Percentiles rank a stretch among this genome's conserved stretches.
These are phyloP conservation scores for Casuarina cunninghamiana DNA, from an alignment of 306 rosid species.

Conservation along the genomic window DNA sequence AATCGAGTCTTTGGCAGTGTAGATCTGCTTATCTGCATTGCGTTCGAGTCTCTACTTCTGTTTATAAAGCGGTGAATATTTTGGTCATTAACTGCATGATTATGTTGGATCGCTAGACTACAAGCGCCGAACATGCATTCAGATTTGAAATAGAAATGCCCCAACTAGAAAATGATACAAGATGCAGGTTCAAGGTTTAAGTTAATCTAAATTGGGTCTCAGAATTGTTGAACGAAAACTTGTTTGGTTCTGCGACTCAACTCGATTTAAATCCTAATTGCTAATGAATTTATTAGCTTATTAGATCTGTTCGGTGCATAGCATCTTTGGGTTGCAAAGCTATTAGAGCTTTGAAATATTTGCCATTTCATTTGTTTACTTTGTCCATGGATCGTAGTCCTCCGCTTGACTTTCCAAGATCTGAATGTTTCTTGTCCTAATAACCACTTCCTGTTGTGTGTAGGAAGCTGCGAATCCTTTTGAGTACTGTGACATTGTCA, in stretches of 20 bases:
- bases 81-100: no score
- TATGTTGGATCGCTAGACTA: background rate
- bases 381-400: background rate
- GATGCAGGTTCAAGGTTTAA: background rate
- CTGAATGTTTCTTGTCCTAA: conserved; percentile 3
- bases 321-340: background rate
- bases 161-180: no score
- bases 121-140: background rate
- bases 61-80: background rate
- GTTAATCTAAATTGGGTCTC: background rate
- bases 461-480: conserved; percentile 90
- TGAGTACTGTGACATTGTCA: conserved; percentile 83
- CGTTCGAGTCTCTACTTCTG: background rate
- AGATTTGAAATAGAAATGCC: background rate
- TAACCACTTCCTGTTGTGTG: conserved; percentile 3
- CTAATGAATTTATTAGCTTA: background rate
- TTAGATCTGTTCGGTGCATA: background rate
- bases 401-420: background rate
- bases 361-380: background rate
- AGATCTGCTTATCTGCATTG: conserved; percentile 11
- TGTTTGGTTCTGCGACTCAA: background rate
- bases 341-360: background rate
- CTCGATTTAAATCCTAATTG: background rate
- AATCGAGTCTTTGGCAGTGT: background rate
- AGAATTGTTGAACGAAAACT: background rate